phyloP scores from a whole-genome alignment of 768 basidiomycete genomes.

The Lactarius quietus region DNA sequence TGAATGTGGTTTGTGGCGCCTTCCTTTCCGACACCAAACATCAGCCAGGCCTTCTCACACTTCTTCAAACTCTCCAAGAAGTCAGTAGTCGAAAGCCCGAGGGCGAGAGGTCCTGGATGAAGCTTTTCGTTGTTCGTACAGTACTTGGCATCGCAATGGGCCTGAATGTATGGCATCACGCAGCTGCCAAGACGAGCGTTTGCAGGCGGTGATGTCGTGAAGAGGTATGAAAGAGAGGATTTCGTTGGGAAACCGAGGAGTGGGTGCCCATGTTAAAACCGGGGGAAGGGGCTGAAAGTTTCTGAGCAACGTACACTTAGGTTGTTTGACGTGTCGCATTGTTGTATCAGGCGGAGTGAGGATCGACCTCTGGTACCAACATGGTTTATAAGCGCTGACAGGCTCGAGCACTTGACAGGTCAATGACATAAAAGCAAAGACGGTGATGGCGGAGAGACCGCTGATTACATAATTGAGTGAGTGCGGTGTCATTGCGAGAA shows the following conservation, averaged over 20 bases:
- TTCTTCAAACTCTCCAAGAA: not conserved
- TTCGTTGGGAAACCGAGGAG: conserved; percentile 15
- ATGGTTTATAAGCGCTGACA: not conserved
- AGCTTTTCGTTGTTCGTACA: not conserved
- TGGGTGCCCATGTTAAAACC: not conserved
- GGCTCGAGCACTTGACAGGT: conserved; percentile 1
- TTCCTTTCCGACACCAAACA: not conserved
- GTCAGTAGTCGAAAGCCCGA: not conserved
- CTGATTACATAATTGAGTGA: not conserved
- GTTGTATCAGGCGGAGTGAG: not conserved
- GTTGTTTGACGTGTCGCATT: not conserved
- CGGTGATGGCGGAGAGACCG: not conserved
- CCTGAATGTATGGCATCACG: conserved; percentile 8
- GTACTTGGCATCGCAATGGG: conserved; percentile 1
- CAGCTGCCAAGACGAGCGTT: conserved; percentile 5
- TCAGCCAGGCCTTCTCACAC: conserved; percentile 18
- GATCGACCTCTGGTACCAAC: not conserved
- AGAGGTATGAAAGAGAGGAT: conserved; percentile 6
- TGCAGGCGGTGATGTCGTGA: conserved; percentile 8
- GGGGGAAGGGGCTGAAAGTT: not conserved
- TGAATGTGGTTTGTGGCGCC: not conserved
- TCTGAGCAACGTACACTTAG: not conserved
- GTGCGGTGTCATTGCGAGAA: not conserved
- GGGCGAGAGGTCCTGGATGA: conserved; percentile 10
- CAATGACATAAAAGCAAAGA: not conserved